Conservation (phyloP, 345 rosid species). For the Brassica carinata region DNA sequence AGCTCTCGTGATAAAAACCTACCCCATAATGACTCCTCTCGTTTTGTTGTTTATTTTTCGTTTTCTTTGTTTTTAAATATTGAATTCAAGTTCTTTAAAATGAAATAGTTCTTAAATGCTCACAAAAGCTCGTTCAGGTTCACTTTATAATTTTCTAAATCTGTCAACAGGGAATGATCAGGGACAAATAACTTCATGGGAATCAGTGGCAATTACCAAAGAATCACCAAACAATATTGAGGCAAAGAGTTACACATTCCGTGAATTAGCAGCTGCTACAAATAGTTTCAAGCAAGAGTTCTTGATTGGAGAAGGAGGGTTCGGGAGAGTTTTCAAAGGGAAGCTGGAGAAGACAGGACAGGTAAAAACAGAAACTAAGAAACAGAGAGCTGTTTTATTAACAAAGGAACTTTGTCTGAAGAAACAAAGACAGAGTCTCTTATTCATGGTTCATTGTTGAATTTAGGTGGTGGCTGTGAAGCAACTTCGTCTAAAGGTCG, state of each 20-base stretch:
- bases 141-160: background rate
- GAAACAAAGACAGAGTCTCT: constrained; percentile 8
- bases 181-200: background rate
- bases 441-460: constrained; percentile 10
- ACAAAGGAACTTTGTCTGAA: background rate
- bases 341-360: constrained; percentile 61
- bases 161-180: constrained; percentile 11
- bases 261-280: constrained; percentile 77
- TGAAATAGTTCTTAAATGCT: background rate
- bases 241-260: constrained; percentile 72
- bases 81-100: background rate
- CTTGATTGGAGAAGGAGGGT: constrained; percentile 87
- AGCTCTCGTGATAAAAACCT: background rate
- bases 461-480: constrained; percentile 85
- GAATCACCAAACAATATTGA: constrained; percentile 42
- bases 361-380: constrained; percentile 44
- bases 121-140: background rate
- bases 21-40: background rate
- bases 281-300: constrained; percentile 77
- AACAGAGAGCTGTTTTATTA: background rate
- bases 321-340: constrained; percentile 86
- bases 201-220: constrained; percentile 25
- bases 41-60: background rate
- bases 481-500: too few relatives aligned
- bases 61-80: background rate